Conservation (phyloP, 257 asterid species). For the Solanum boliviense region DNA sequence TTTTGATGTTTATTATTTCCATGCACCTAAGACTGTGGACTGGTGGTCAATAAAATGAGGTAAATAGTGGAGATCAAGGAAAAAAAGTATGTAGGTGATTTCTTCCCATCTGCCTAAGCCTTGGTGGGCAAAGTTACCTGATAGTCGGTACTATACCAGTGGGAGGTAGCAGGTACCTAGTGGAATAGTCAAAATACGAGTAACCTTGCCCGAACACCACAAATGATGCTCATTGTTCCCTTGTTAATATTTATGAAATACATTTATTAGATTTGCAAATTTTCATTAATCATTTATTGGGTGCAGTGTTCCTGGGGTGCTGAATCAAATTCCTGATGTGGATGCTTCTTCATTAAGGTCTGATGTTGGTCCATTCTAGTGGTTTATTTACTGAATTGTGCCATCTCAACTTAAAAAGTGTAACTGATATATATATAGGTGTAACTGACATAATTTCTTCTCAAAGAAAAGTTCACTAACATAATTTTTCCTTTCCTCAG, state of each 20-base stretch:
- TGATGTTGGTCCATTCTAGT: neutral
- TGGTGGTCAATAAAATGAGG: neutral
- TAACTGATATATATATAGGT: neutral
- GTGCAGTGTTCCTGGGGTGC: constrained; percentile 43
- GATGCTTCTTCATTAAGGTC: constrained; percentile 48
- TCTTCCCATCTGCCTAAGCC: neutral
- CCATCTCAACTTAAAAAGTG: neutral
- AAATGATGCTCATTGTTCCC: neutral
- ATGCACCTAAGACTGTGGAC: neutral
- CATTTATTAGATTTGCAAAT: neutral
- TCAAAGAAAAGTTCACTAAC: neutral
- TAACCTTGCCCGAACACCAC: neutral
- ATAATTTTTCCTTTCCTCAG: neutral
- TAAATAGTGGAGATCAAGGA: neutral
- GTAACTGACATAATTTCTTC: neutral
- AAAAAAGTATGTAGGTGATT: neutral
- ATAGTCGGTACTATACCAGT: neutral
- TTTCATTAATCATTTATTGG: neutral
- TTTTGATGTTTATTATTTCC: neutral
- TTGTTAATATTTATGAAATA: neutral
- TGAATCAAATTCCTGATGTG: constrained; percentile 26
- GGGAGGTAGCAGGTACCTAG: neutral
- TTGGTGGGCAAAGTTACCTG: neutral
- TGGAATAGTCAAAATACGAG: neutral
- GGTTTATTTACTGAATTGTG: neutral